These are phyloP conservation scores for Russula sp. DNA, from an alignment of 768 basidiomycete species.

Conservation along the genomic window DNA sequence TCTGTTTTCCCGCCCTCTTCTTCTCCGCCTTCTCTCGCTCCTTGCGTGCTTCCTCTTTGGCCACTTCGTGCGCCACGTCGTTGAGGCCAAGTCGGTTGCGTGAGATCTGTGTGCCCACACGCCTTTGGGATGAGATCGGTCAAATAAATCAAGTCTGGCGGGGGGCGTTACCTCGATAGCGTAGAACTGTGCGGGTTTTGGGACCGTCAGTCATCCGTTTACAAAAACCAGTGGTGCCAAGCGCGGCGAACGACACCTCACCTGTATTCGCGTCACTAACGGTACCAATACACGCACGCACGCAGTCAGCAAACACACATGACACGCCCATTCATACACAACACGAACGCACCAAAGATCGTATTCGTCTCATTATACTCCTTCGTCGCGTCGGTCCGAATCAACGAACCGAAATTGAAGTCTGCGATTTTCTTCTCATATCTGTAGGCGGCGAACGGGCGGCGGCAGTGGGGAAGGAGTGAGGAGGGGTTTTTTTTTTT, in stretches of 20 bases:
- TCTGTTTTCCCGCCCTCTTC: constrained; percentile 36
- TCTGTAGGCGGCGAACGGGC: constrained; percentile 31
- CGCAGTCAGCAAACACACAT: constrained; percentile 6
- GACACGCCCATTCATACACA: neutral
- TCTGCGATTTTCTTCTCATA: constrained; percentile 90
- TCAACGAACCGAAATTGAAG: constrained; percentile 94
- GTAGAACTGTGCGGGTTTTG: constrained; percentile 59
- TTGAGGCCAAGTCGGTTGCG: constrained; percentile 90
- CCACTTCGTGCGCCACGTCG: constrained; percentile 74
- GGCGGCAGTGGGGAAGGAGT: neutral
- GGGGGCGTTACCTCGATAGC: constrained; percentile 64
- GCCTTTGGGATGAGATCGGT: constrained; percentile 8
- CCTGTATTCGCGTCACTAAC: constrained; percentile 65
- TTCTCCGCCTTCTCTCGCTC: constrained; percentile 52
- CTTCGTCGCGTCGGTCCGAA: constrained; percentile 67
- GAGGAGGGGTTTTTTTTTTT: neutral
- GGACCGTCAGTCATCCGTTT: too few species aligned
- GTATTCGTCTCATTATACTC: constrained; percentile 92
- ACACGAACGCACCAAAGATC: constrained; percentile 66
- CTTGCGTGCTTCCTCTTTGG: constrained; percentile 55
- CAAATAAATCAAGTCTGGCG: neutral
- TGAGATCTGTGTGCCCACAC: constrained; percentile 53
- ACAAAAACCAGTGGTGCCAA: neutral
- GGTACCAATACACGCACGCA: neutral
- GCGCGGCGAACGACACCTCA: constrained; percentile 26